Evolutionary conservation across 176 grass and related monocot species (phyloP), one percentile per base, ranked within the genome.

Genomic region (Avena eriantha): DNA sequence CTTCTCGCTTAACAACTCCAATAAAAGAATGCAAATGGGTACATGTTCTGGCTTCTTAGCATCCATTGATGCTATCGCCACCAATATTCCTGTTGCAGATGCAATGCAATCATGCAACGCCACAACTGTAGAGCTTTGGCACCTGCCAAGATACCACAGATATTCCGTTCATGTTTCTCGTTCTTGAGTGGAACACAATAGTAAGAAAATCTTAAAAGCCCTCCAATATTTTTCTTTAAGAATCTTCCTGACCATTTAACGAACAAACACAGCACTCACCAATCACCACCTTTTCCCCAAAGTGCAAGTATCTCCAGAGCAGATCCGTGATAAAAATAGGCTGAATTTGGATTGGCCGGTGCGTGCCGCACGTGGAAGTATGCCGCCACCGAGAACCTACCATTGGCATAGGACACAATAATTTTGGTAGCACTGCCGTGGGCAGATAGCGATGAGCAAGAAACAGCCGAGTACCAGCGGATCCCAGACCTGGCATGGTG

Each of bases 401-500:
- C 67, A 66, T 69, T 34, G 10, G 61, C 82, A 47, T 46, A 77
- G 16, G 55, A 45, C 13, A 43, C 41, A 41, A 41, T 41, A 41
- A 41, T 35, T 79, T 21, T 56, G 54, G 54, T 33, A 80, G 15
- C 39, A 65, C 78, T 80, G 39, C 41, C 1, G 78, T 64, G 41
- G 9, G 13, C 65, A 70, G 64, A 23, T 54, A 70, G 48, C 80
- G 49, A 82, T 22, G 31, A 55, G 48, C 31, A 56, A 55, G 65
- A 69, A 70, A 24, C 48, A 41, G 65, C 48, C 80, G 16, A 54
- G 80, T 6, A 36, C 35, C 22, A 83, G 26, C 82, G 16, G 69
- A 84, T 84, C 82, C 55, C 54, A 33, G 69, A 73, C 17, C 69
- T 10, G 1, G 6, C 4, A 41, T 48, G 12, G 74, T 53, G 65